A percentile compares a stretch with the other conserved stretches of the same genome.
Conservation (phyloP, 2,329 filamentous ascomycete genomes). For the Sporothrix pseudoabietina region DNA sequence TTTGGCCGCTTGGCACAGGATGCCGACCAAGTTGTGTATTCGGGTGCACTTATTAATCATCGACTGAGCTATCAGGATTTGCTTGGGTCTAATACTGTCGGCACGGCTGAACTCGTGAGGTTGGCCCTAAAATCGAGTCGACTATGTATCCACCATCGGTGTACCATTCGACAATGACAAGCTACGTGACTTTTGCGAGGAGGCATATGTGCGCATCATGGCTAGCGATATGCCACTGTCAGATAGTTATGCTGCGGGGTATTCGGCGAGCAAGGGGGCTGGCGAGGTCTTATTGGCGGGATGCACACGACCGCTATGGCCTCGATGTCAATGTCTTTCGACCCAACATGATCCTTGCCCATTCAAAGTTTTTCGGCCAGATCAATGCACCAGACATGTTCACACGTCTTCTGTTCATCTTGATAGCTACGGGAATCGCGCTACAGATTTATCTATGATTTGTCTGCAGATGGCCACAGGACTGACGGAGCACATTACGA, state of each 20-base stretch:
- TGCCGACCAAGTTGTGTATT: not conserved
- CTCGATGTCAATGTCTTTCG: not conserved
- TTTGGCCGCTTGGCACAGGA: not conserved
- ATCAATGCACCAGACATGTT: not conserved
- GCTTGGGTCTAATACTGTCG: conserved; percentile 18
- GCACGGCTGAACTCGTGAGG: conserved; percentile 10
- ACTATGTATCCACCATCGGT: conserved; percentile 6
- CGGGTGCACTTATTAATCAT: conserved; percentile 20
- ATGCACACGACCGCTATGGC: not conserved
- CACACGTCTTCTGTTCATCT: not conserved
- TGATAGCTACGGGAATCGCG: not conserved
- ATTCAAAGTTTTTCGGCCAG: not conserved
- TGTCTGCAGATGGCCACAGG: not conserved
- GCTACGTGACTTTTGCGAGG: not conserved
- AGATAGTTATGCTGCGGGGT: not conserved
- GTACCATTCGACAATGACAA: not conserved
- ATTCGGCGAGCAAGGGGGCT: not conserved
- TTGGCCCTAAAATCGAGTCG: not conserved
- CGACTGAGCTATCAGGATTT: conserved; percentile 13
- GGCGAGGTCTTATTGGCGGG: not conserved
- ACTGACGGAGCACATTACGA: not conserved
- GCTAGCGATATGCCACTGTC: not conserved
- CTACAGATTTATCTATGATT: not conserved
- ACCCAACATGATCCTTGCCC: not conserved
- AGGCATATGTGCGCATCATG: not conserved